Evolutionary conservation across 257 asterid species (phyloP).

Genomic region (Lycium ferocissimum): DNA sequence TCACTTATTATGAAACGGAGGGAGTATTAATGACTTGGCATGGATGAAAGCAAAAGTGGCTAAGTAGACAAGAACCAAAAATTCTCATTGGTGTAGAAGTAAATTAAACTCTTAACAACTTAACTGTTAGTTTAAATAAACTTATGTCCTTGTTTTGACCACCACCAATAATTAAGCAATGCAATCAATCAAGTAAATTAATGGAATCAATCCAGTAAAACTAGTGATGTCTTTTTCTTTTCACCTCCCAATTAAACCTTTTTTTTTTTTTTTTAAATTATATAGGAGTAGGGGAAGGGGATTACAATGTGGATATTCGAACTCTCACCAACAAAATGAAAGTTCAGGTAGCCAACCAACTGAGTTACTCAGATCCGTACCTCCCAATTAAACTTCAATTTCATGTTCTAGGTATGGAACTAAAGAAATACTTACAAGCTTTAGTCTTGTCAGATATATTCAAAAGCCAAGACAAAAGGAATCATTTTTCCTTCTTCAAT

Average conservation of each 20-base stretch:
- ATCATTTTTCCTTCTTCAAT: not conserved
- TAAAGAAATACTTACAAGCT: not conserved
- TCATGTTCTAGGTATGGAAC: not conserved
- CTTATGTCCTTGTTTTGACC: not conserved
- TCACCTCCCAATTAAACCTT: too few relatives aligned
- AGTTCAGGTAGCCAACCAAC: too few relatives aligned
- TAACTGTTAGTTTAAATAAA: not conserved
- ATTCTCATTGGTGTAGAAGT: not conserved
- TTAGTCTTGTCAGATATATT: constrained; percentile 3
- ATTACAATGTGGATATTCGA: too few relatives aligned
- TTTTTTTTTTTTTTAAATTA: too few relatives aligned
- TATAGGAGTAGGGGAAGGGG: too few relatives aligned
- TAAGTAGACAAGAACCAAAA: not conserved
- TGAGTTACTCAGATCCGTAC: too few relatives aligned
- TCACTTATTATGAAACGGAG: too few relatives aligned
- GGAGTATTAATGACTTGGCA: not conserved
- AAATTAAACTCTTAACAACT: not conserved
- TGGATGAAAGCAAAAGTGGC: not conserved
- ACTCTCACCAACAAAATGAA: too few relatives aligned
- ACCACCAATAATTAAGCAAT: not conserved
- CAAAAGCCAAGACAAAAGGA: constrained; percentile 7
- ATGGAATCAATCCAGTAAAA: not conserved
- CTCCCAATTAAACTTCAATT: not conserved
- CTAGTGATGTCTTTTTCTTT: constrained; percentile 12
- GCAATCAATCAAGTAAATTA: not conserved